Base-by-base conservation (phyloP, 2,329 filamentous ascomycete genomes). In the Pseudocercospora fijiensis region DNA sequence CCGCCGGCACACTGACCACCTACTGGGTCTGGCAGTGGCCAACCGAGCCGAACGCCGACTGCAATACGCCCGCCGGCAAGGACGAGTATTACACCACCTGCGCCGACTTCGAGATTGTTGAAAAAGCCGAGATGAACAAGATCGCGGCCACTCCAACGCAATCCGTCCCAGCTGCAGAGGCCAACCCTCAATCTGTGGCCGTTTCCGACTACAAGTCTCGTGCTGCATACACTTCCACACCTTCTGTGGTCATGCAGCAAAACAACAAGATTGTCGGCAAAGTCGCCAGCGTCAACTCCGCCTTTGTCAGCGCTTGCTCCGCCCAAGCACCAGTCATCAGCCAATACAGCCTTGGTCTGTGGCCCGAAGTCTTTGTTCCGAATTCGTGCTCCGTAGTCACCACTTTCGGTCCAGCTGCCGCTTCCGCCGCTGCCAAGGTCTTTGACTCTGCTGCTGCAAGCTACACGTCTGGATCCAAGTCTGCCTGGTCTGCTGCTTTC, bases 11-110 rank as follows among this genome's bases (percentile, higher is more conserved):
- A 27, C 91, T 93, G 76, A 94, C 92, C 2, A 79, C 96, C 58
- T 96, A 96, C 82, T 98, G 94, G 94, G 89, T 97, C 52, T 98
- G 95, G 95, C 90, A 96, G 77, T 99, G 92, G 91, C 88, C 89
- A 2, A 88, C 86, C 13, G 70, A 67, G 6, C 64, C 75, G 8
- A 72, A 75, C 72, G 43, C 76, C 75, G 70, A 84, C 26, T 79
- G 78, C 67, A 83, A 77, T 18, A 72, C 76, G 22, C 76, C 77
- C 0, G 69, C 84, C 9, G 78, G 78, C 66, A 83, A 83, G 66
- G 80, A 83, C 67, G 83, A 88, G 73, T 85, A 81, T 70, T 88
- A 87, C 74, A 86, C 83, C 4, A 82, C 82, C 20, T 88, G 85
- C 68, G 83, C 81, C 66, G 83, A 86, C 73, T 77, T 87, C 56